Evolutionary conservation across 768 basidiomycete genomes (phyloP).

Genomic region (Boletus sp.): DNA sequence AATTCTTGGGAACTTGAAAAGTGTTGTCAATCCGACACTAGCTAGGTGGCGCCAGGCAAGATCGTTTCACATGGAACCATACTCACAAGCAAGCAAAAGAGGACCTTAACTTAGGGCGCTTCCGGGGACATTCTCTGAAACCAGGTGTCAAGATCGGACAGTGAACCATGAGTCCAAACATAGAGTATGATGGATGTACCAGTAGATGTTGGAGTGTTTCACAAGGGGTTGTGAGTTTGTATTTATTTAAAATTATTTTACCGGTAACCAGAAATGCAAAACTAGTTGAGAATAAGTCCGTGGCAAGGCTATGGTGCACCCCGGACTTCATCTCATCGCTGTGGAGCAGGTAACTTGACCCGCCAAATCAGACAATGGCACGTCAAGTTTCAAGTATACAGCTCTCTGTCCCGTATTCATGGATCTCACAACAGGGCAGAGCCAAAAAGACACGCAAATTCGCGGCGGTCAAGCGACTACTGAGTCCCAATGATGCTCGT

Average conservation of each 20-base stretch:
- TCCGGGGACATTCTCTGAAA: background rate
- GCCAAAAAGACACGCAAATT: slow-evolving; percentile 95
- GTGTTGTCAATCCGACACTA: background rate
- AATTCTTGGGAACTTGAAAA: background rate
- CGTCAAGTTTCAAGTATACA: background rate
- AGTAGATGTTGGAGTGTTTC: no score
- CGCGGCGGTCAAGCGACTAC: slow-evolving; percentile 87
- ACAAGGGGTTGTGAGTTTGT: no score
- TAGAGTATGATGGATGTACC: background rate
- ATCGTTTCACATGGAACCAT: background rate
- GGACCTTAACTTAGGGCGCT: no score
- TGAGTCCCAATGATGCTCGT: slow-evolving; percentile 91
- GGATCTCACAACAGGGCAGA: slow-evolving; percentile 56
- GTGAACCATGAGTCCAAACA: background rate
- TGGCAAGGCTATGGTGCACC: background rate
- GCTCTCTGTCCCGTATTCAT: background rate
- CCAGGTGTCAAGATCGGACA: background rate
- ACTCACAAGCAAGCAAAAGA: background rate
- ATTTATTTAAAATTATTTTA: background rate
- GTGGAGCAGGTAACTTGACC: background rate
- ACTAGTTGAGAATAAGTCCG: background rate
- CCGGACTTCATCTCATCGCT: background rate
- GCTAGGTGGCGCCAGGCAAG: background rate
- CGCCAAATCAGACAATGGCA: slow-evolving; percentile 16
- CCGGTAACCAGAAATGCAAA: background rate